These are phyloP conservation scores for Nemania abortiva DNA, from an alignment of 2,329 filamentous ascomycete species.

Conservation along the genomic window DNA sequence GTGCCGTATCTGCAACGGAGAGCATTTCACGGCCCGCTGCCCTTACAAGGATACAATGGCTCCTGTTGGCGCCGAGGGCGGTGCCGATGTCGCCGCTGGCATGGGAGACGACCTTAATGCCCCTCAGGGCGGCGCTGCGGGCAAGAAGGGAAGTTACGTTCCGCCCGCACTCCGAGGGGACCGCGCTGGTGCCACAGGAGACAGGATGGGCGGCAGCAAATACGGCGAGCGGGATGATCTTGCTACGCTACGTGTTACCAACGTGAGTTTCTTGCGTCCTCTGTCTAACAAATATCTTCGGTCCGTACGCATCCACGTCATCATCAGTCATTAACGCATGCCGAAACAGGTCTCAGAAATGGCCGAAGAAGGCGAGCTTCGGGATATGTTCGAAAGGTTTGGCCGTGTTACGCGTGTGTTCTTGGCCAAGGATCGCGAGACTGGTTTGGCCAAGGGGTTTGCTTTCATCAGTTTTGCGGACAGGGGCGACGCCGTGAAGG, in stretches of 20 bases:
- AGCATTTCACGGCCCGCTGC: slow-evolving; percentile 99
- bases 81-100: slow-evolving; percentile 65
- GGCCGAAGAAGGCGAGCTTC: slow-evolving; percentile 94
- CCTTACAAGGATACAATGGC: slow-evolving; percentile 99
- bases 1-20: slow-evolving; percentile 97
- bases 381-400: slow-evolving; percentile 98
- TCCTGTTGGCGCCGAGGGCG: slow-evolving; percentile 74
- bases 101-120: slow-evolving; percentile 63
- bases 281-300: slow-evolving; percentile 11
- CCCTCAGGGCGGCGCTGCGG: slow-evolving; percentile 61
- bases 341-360: slow-evolving; percentile 86
- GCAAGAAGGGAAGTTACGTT: slow-evolving; percentile 88
- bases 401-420: slow-evolving; percentile 97
- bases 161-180: slow-evolving; percentile 90
- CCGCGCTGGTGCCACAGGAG: slow-evolving; percentile 71
- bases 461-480: slow-evolving; percentile 98
- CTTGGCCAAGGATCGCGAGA: slow-evolving; percentile 97
- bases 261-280: slow-evolving; percentile 73
- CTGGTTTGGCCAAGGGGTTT: slow-evolving; percentile 95
- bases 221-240: slow-evolving; percentile 94
- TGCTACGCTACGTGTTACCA: slow-evolving; percentile 95
- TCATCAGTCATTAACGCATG: not conserved
- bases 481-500: slow-evolving; percentile 87
- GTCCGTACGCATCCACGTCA: not conserved
- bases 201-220: slow-evolving; percentile 88